Base-by-base conservation (phyloP, 805 yeast genomes). In the Yamadazyma takamatsuzukensis region DNA sequence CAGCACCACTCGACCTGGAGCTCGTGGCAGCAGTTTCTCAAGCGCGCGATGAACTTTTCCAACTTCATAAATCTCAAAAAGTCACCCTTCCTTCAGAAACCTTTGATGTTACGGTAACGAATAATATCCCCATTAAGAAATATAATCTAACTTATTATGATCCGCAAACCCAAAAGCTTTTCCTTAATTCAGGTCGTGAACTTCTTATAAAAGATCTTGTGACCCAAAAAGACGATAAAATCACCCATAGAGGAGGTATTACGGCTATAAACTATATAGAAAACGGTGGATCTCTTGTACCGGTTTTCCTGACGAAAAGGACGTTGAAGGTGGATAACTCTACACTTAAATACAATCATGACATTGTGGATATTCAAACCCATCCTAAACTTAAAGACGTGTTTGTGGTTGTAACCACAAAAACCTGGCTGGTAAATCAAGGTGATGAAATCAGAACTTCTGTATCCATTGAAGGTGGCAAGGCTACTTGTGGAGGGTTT, bases 1-100 rank as follows among this genome's bases (percentile, higher is more conserved):
- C 26, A 8, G 14, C 13, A 9, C n/a, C 14, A 23, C 8, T 21
- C 17, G 21, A 26, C 24, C 29, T 13, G 14, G 15, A 5, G 5
- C n/a, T 5, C 27, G 34, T 14, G 27, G n/a, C n/a, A n/a, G n/a
- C n/a, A n/a, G n/a, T n/a, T n/a, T n/a, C n/a, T 27, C 33, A 29
- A 17, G 65, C 70, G 1, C 51, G 68, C 4, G 61, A 54, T 14
- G 44, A 48, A 16, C 49, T 67, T 15, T 64, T 59, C 42, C 51
- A 45, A 27, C 27, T 59, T 13, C 73, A 67, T 40, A 65, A 64
- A 40, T 47, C 59, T 16, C 47, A 47, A 35, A 64, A 63, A 37
- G 42, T 53, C 17, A 24, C 43, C 3, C 41, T 51, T 6, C 43
- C 51, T 0, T 32, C 54, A 6, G 39, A 41, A 19, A 19, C 21